Conservation (phyloP, 2,329 filamentous ascomycete species). For the Purpureocillium lavendulum region DNA sequence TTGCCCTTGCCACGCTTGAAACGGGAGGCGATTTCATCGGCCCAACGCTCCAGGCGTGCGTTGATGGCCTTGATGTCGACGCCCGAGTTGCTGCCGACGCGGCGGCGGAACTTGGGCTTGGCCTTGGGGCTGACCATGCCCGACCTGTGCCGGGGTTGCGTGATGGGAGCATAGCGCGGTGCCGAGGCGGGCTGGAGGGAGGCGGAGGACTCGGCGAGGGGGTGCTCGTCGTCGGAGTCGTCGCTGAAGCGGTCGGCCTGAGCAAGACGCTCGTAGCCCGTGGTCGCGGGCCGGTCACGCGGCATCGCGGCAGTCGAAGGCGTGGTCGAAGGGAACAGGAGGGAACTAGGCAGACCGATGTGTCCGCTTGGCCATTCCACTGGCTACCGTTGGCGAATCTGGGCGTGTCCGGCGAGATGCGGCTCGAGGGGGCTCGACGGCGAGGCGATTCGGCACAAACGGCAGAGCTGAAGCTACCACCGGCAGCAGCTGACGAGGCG, state of each 20-base stretch:
- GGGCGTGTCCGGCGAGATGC: no score
- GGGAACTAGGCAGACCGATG: not conserved
- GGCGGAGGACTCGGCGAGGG: slow-evolving; percentile 43
- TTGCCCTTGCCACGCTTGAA: slow-evolving; percentile 82
- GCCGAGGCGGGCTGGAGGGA: slow-evolving; percentile 51
- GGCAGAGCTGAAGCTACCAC: no score
- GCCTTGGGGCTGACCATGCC: slow-evolving; percentile 49
- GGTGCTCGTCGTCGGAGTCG: slow-evolving; percentile 55
- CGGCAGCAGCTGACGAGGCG: no score
- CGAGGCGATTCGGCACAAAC: no score
- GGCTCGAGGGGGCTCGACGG: no score
- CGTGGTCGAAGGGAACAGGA: not conserved
- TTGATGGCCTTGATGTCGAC: slow-evolving; percentile 99
- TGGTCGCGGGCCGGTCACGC: slow-evolving; percentile 60
- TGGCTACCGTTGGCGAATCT: not conserved
- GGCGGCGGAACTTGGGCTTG: slow-evolving; percentile 35
- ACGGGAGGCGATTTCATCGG: slow-evolving; percentile 92
- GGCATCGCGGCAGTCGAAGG: slow-evolving; percentile 40
- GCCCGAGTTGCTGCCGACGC: slow-evolving; percentile 65
- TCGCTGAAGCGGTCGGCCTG: slow-evolving; percentile 72
- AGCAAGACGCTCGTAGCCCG: slow-evolving; percentile 77
- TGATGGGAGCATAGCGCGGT: slow-evolving; percentile 56
- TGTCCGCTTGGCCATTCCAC: slow-evolving; percentile 1
- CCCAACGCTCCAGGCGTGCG: slow-evolving; percentile 88
- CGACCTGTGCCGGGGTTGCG: slow-evolving; percentile 52